Conservation (phyloP, 768 basidiomycete species). For the Hericium coralloides region DNA sequence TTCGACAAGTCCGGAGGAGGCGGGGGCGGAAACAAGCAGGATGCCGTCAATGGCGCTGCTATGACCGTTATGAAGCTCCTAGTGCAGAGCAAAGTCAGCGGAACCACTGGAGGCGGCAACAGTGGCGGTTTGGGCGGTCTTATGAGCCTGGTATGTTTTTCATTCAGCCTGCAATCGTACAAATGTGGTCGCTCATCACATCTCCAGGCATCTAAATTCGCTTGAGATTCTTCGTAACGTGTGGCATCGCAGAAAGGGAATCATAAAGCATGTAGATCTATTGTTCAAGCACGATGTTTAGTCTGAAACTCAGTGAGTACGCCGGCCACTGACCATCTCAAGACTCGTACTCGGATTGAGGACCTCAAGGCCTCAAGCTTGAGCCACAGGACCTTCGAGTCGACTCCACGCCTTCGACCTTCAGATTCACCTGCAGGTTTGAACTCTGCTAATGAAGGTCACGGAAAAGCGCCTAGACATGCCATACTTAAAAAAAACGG, state of each 20-base stretch:
- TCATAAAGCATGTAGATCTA: not conserved
- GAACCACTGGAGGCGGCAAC: conserved; percentile 46
- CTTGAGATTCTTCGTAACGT: not conserved
- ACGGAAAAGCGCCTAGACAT: too few species aligned
- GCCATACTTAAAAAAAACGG: too few species aligned
- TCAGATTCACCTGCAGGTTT: too few species aligned
- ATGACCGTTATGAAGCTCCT: conserved; percentile 82
- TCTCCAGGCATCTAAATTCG: conserved; percentile 6
- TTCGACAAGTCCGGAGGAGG: conserved; percentile 64
- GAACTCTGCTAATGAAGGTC: too few species aligned
- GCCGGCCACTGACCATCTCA: too few species aligned
- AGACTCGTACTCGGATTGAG: too few species aligned
- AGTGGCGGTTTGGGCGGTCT: conserved; percentile 63
- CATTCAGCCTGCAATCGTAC: not conserved
- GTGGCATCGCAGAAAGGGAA: not conserved
- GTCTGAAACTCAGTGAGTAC: too few species aligned
- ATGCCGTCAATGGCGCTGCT: conserved; percentile 76
- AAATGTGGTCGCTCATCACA: not conserved
- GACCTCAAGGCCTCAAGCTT: too few species aligned
- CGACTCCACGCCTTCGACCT: too few species aligned
- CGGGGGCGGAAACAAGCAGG: conserved; percentile 65
- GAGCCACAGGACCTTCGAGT: too few species aligned
- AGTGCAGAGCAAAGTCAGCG: conserved; percentile 56
- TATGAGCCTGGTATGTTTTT: conserved; percentile 24
- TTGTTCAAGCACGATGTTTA: not conserved